phyloP scores from a whole-genome alignment of 306 rosid species.

The Acacia crassicarpa region DNA sequence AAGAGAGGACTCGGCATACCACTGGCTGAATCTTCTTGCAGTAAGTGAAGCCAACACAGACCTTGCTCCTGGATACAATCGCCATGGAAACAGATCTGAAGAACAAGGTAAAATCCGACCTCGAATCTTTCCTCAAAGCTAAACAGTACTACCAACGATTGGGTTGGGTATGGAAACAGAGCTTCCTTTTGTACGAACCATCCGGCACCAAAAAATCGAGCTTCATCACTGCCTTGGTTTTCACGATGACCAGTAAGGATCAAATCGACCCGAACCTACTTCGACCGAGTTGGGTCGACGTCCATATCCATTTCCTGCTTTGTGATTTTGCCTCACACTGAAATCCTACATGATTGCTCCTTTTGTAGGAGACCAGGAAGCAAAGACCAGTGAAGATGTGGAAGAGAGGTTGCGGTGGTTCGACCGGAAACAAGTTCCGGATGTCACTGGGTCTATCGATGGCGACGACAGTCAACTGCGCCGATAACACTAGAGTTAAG shows the following conservation, averaged over 20 bases:
- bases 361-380: too few relatives aligned
- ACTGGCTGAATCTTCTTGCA: too few relatives aligned
- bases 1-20: too few relatives aligned
- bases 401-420: slow-evolving; percentile 52
- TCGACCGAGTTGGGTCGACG: slow-evolving; percentile 88
- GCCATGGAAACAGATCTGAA: slow-evolving; percentile 82
- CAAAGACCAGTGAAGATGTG: too few relatives aligned
- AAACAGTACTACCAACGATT: slow-evolving; percentile 65
- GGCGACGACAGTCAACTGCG: slow-evolving; percentile 94
- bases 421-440: slow-evolving; percentile 89
- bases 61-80: slow-evolving; percentile 75
- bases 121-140: slow-evolving; percentile 74
- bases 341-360: too few relatives aligned
- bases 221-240: slow-evolving; percentile 95
- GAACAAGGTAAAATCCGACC: slow-evolving; percentile 68
- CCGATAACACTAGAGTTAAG: slow-evolving; percentile 91
- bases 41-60: too few relatives aligned
- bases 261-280: slow-evolving; percentile 59
- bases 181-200: slow-evolving; percentile 77
- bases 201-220: slow-evolving; percentile 97
- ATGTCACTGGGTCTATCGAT: slow-evolving; percentile 97
- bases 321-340: slow-evolving; percentile 54
- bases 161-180: slow-evolving; percentile 91
- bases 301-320: slow-evolving; percentile 81
- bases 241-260: slow-evolving; percentile 80